Conservation (phyloP, 1,139 yeast species). For the Saccharomycopsis crataegensis region DNA sequence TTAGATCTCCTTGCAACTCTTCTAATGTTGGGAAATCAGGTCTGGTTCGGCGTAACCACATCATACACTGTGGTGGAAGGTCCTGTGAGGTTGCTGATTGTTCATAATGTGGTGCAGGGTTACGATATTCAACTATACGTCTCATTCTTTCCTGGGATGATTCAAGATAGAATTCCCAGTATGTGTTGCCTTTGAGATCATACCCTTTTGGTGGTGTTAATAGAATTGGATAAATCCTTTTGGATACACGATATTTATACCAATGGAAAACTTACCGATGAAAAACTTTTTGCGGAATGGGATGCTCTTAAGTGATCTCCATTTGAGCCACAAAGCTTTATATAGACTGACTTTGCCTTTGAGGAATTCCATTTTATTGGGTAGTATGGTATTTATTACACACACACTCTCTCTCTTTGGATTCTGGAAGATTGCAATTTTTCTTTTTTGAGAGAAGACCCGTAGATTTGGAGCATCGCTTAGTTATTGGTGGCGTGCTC, state of each 20-base stretch:
- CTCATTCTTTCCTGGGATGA: constrained; percentile 31
- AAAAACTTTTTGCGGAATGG: constrained; percentile 36
- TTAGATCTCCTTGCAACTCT: constrained; percentile 53
- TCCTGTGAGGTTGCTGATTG: constrained; percentile 29
- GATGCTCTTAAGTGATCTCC: constrained; percentile 15
- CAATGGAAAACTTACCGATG: constrained; percentile 27
- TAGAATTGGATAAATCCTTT: background rate
- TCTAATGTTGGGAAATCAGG: constrained; percentile 50
- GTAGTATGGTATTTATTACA: background rate
- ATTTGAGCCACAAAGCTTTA: constrained; percentile 17
- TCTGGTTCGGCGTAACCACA: constrained; percentile 70
- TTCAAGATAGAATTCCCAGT: constrained; percentile 68
- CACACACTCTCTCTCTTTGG: background rate
- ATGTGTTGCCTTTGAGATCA: constrained; percentile 74
- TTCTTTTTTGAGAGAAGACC: background rate
- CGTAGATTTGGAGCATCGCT: background rate
- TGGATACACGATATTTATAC: background rate
- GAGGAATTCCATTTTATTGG: constrained; percentile 11
- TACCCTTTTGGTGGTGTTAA: constrained; percentile 35
- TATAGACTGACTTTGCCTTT: constrained; percentile 10
- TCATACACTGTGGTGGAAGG: constrained; percentile 67
- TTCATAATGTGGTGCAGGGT: constrained; percentile 28
- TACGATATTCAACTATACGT: constrained; percentile 34
- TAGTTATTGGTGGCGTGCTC: too few species aligned
- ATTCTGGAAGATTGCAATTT: background rate